Evolutionary conservation across 192 early-diverging fungal species (phyloP), one percentile per base, ranked within the genome.

Genomic region (Umbelopsis sp.): DNA sequence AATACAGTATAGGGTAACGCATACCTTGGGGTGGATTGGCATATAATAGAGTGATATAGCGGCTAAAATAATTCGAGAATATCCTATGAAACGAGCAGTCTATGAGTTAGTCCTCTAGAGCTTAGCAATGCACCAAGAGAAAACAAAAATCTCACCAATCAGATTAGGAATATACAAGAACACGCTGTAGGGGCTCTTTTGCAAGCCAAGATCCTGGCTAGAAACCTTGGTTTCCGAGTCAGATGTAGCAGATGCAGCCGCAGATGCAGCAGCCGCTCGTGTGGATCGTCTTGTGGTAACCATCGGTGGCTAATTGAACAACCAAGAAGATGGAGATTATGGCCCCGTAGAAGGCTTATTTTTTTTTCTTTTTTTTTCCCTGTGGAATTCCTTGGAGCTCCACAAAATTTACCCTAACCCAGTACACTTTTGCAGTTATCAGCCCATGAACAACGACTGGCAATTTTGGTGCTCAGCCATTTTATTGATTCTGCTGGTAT

Each of bases 141-240:
- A 31, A 59, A 20, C 45, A 20, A 20, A 11, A 49, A 47, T 66
- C 77, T 71, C 84, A 85, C 86, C 91, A 76, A 92, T 95, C 65
- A 92, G 76, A 77, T 94, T 95, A 41, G 92, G 92, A 31, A 93
- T 81, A 77, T 86, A 95, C 21, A 95, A 82, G 72, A 91, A 93
- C 21, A 94, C 85, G 70, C 86, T 88, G 52, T 88, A 80, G 9
- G 70, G 77, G 14, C 59, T 52, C 20, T 41, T 65, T 54, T 65
- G 31, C 22, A 59, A 31, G 51, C 20, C 11, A 43, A 21, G 16
- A 20, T 62, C 31, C 29, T 29, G 17, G 11, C 25, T n/a, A 32
- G 56, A 32, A 20, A 32, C n/a, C 1, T 34, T 36, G 56, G 8
- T 31, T 34, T 4, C 56, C 11, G 25, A 0, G 17, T 20, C 12